Evolutionary conservation across 768 basidiomycete genomes (phyloP), one percentile per base, ranked within the genome.

Genomic region (Mycena galopus): DNA sequence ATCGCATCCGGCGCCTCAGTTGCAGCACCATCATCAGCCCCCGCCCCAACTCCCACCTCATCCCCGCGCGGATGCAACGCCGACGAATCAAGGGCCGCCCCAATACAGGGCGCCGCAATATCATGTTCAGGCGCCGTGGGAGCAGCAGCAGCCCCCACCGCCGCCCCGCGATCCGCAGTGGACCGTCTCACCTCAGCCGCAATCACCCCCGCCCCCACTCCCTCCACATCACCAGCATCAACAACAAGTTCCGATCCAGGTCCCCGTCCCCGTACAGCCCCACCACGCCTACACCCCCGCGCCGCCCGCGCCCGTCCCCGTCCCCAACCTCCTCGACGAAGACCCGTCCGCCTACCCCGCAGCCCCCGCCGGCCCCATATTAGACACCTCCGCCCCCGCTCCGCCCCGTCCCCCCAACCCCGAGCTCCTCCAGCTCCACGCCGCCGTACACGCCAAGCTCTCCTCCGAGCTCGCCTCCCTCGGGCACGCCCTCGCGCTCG

Each of bases 341-440:
- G 93, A 94, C 75, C 78, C 83, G 75, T 73, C 75, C 71, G 51
- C 63, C 12, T 21, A 35, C 56, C 56, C 72, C 75, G 62, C 73
- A 78, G 70, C 74, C 78, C 27, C 42, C 75, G 39, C 67, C 65
- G 68, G 59, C 57, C 73, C 69, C n/a, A n/a, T n/a, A n/a, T n/a
- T n/a, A 60, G 69, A n/a, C n/a, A n/a, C n/a, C n/a, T 14, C 39
- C 56, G 73, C 78, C 17, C 78, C 82, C 30, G 87, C 89, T 59
- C 95, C 95, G 69, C 93, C 92, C 50, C 92, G 94, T 30, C 96
- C 95, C 23, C 94, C 93, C 6, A 96, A 97, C 82, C 96, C 96
- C 61, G 95, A 97, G 79, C 87, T 98, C 17, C 86, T 98, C 70
- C 89, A 88, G 23, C 86, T 98, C 25, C 95, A 97, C 72, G 85